Base-by-base conservation (phyloP, 305 asterid genomes). In the Rubia peregrina region DNA sequence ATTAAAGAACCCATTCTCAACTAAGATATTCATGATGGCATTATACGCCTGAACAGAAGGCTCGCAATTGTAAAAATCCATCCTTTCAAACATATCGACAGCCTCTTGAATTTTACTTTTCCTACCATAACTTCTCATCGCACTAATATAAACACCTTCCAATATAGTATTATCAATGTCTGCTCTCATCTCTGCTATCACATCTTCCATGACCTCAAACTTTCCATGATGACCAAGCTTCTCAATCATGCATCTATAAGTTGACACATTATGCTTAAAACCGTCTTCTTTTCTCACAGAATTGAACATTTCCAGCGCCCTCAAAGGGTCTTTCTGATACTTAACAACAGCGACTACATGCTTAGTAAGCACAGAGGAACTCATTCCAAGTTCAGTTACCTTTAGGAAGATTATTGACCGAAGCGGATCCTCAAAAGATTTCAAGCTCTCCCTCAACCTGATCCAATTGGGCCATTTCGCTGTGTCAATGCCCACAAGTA, bases 261-360 rank as follows among this genome's bases (percentile, higher is more conserved):
- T 89, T 67, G 78, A 76, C 72, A 88, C 68, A 68, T 88, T 87
- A 78, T 94, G 96, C 71, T 74, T 85, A 78, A 85, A 91, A 66
- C 95, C 90, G 62, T 88, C 86, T 80, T 89, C 95, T 61, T 74
- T 88, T 82, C 84, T 86, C 44, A 86, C 89, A 38, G 92, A 84
- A 80, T 85, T 83, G 82, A 94, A 94, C 85, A 89, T 86, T 79
- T 91, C 89, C 68, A 94, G 85, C 61, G 99, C 99, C 85, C 84
- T 94, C 19, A 85, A 61, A 40, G 99, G 99, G 70, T 85, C 87
- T 82, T 79, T 88, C 77, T 94, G 95, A 74, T 78, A 79, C 74
- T 83, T 84, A 68, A 94, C 78, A 9, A 94, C 95, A 14, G 94
- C 89, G 41, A 91, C 88, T 71, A 91, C 98, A 84, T 94, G 99